Conservation (phyloP, 768 basidiomycete genomes). For the Russula earlei region DNA sequence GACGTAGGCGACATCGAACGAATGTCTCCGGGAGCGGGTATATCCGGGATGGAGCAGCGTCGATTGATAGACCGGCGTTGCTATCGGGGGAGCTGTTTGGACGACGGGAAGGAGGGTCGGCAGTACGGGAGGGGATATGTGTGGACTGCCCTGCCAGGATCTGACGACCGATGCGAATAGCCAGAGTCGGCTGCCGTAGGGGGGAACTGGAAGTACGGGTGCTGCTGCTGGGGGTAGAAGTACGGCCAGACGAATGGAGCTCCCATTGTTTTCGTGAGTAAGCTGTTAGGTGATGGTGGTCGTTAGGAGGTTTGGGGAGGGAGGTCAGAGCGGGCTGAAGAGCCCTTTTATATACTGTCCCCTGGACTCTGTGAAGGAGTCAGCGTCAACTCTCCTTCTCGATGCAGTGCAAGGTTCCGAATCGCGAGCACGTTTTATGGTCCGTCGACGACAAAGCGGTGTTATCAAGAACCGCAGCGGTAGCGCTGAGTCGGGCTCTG, state of each 20-base stretch:
- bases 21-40: conserved; percentile 13
- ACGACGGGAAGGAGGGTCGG: conserved; percentile 4
- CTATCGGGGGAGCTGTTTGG: neutral
- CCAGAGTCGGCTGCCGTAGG: neutral
- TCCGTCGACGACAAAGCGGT: neutral
- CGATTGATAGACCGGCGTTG: conserved; percentile 2
- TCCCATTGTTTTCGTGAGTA: conserved; percentile 1
- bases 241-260: conserved; percentile 12
- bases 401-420: conserved; percentile 1
- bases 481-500: too few species aligned
- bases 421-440: conserved; percentile 9
- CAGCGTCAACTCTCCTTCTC: neutral
- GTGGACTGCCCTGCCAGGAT: conserved; percentile 13
- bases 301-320: neutral
- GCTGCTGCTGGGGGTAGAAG: conserved; percentile 8
- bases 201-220: conserved; percentile 15
- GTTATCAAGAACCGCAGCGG: neutral
- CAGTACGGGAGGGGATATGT: conserved; percentile 7
- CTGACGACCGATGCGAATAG: conserved; percentile 5
- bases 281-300: neutral
- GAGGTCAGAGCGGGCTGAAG: neutral
- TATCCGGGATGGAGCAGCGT: conserved; percentile 4
- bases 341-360: neutral
- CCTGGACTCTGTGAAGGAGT: neutral
- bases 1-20: conserved; percentile 12